Evolutionary conservation across 495 filamentous ascomycete species (phyloP).

Genomic region (Penicillium chermesinum): DNA sequence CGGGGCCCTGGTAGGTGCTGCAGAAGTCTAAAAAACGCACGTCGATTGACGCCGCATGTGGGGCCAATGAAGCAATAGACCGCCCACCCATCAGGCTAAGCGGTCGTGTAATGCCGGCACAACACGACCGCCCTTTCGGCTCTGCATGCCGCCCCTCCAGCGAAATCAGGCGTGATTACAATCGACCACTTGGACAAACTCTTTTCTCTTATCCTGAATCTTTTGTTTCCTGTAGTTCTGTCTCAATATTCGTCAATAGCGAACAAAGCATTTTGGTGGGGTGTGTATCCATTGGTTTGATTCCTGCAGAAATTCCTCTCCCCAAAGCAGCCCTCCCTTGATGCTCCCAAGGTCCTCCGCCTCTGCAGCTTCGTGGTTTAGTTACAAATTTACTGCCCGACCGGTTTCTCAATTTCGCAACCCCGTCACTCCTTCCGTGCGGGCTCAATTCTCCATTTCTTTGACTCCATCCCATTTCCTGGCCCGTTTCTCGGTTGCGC

Average conservation of each 20-base stretch:
- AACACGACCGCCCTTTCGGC: not conserved
- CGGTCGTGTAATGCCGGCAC: too few relatives aligned
- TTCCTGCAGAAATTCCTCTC: constrained; percentile 1
- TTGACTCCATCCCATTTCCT: constrained; percentile 16
- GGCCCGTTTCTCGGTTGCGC: constrained; percentile 21
- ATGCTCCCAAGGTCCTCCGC: constrained; percentile 45
- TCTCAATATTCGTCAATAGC: too few relatives aligned
- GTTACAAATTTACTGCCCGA: constrained; percentile 19
- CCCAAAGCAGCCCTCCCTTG: constrained; percentile 12
- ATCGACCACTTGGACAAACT: too few relatives aligned
- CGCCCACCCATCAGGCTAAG: too few relatives aligned
- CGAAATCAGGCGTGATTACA: not conserved
- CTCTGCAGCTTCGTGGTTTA: constrained; percentile 19
- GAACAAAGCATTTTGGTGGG: too few relatives aligned
- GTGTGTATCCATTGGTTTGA: too few relatives aligned
- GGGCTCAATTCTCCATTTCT: constrained; percentile 5
- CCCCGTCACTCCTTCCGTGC: not conserved
- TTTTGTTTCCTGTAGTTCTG: too few relatives aligned
- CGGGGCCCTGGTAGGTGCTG: too few relatives aligned
- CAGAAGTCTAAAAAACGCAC: too few relatives aligned
- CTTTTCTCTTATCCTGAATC: too few relatives aligned
- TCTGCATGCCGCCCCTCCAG: not conserved
- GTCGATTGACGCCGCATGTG: too few relatives aligned
- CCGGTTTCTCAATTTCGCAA: constrained; percentile 15
- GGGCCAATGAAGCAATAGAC: too few relatives aligned